A percentile compares a stretch with the other conserved stretches of the same genome.
phyloP scores from a whole-genome alignment of 331 rosid species.

The Telfairia occidentalis region DNA sequence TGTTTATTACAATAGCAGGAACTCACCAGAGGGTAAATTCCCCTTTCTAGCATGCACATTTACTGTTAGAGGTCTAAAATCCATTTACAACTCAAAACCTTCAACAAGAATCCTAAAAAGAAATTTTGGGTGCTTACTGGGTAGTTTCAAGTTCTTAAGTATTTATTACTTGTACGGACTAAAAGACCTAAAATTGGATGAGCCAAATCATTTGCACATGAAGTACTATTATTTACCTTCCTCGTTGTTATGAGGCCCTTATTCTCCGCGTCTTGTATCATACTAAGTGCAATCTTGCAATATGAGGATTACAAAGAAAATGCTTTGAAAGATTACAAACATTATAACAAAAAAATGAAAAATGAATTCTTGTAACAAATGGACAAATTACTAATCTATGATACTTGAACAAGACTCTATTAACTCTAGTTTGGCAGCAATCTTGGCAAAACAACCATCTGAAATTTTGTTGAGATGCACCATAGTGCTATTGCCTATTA shows the following conservation, averaged over 20 bases:
- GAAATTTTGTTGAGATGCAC: constrained; percentile 57
- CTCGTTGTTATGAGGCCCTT: constrained; percentile 73
- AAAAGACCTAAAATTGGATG: neutral
- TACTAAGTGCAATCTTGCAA: constrained; percentile 58
- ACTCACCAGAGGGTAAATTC: no score
- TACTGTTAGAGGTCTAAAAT: neutral
- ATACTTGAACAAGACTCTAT: constrained; percentile 76
- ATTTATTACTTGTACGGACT: neutral
- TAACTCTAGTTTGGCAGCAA: constrained; percentile 75
- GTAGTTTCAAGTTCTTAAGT: neutral
- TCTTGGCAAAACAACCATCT: constrained; percentile 60
- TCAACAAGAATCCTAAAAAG: neutral
- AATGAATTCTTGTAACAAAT: neutral
- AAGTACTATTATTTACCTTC: constrained; percentile 35
- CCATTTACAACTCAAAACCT: neutral
- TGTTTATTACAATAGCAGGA: neutral
- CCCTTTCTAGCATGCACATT: no score
- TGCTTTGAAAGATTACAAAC: neutral
- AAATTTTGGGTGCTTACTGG: neutral
- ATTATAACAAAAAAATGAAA: neutral
- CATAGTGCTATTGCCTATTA: constrained; percentile 70
- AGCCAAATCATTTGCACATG: neutral
- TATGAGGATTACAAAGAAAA: neutral
- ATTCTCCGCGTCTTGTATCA: constrained; percentile 85
- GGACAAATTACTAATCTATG: constrained; percentile 48